Conservation (phyloP, 345 rosid species). For the Populus davidiana region DNA sequence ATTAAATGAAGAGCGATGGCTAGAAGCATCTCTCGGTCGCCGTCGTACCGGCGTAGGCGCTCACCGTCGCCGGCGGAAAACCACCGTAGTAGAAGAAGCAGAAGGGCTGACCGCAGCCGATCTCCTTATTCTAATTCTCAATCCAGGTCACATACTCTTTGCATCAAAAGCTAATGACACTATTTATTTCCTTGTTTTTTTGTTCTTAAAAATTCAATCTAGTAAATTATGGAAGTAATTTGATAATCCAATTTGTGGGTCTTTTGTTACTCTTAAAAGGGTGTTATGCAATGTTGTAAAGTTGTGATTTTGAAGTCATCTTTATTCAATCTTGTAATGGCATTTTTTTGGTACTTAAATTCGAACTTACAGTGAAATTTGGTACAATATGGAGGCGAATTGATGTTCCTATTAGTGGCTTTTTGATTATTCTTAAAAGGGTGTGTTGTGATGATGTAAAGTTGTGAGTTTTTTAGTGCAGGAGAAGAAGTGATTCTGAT, state of each 20-base stretch:
- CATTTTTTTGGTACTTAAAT: not conserved
- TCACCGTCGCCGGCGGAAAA: conserved; percentile 33
- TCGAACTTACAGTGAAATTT: not conserved
- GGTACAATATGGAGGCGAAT: not conserved
- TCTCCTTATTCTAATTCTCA: conserved; percentile 35
- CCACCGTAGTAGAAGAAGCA: conserved; percentile 42
- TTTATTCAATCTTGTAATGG: not conserved
- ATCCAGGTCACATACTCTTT: conserved; percentile 26
- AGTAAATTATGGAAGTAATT: not conserved
- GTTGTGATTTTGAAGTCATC: not conserved
- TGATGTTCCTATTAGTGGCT: not conserved
- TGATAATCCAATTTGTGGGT: not conserved
- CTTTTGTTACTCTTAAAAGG: not conserved
- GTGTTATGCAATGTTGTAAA: not conserved
- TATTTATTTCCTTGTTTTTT: not conserved
- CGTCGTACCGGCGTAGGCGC: conserved; percentile 54
- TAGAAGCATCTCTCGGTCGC: conserved; percentile 63
- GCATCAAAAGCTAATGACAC: not conserved
- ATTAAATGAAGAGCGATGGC: conserved; percentile 25
- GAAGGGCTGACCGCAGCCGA: conserved; percentile 41
- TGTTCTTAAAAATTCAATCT: not conserved
- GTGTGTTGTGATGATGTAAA: not conserved
- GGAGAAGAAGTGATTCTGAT: conserved; percentile 47
- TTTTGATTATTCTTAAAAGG: not conserved
- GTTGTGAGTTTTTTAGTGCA: conserved; percentile 3